phyloP scores from a whole-genome alignment of 2,329 filamentous ascomycete species.

The Penicillium sp. region DNA sequence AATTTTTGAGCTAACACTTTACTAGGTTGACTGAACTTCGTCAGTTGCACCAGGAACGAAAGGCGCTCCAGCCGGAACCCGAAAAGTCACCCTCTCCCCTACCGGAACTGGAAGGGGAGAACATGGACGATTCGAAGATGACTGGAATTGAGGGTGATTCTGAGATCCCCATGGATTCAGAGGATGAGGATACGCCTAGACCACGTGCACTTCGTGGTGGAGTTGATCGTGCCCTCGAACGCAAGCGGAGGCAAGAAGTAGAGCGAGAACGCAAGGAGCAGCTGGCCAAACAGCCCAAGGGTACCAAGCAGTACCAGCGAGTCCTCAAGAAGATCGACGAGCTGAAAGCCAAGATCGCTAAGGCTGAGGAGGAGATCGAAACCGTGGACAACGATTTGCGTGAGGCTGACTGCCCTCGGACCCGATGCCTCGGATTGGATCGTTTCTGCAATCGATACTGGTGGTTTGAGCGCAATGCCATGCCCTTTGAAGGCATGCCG shows the following conservation, averaged over 20 bases:
- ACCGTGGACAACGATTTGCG: conserved; percentile 87
- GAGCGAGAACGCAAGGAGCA: conserved; percentile 68
- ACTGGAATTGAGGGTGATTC: conserved; percentile 59
- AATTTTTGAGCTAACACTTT: conserved; percentile 11
- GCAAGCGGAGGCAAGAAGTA: conserved; percentile 72
- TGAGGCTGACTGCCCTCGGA: conserved; percentile 89
- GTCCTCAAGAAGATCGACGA: conserved; percentile 86
- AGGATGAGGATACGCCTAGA: conserved; percentile 64
- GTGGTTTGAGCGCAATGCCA: conserved; percentile 98
- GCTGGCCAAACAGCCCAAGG: conserved; percentile 68
- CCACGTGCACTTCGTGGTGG: conserved; percentile 61
- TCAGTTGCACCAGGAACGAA: conserved; percentile 48
- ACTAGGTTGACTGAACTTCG: conserved; percentile 47
- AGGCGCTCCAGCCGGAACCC: conserved; percentile 48
- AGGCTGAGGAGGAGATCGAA: conserved; percentile 81
- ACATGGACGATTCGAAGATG: conserved; percentile 40
- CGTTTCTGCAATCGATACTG: conserved; percentile 98
- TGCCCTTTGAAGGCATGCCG: conserved; percentile 89
- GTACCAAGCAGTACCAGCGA: conserved; percentile 85
- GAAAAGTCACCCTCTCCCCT: conserved; percentile 45
- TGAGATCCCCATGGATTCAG: conserved; percentile 64
- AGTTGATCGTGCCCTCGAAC: conserved; percentile 68
- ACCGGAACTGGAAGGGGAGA: conserved; percentile 40
- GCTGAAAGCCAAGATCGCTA: conserved; percentile 74
- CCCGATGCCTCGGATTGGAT: conserved; percentile 85